Conservation (phyloP, 163 green algal species). For the Coccomyxa subellipsoidea region DNA sequence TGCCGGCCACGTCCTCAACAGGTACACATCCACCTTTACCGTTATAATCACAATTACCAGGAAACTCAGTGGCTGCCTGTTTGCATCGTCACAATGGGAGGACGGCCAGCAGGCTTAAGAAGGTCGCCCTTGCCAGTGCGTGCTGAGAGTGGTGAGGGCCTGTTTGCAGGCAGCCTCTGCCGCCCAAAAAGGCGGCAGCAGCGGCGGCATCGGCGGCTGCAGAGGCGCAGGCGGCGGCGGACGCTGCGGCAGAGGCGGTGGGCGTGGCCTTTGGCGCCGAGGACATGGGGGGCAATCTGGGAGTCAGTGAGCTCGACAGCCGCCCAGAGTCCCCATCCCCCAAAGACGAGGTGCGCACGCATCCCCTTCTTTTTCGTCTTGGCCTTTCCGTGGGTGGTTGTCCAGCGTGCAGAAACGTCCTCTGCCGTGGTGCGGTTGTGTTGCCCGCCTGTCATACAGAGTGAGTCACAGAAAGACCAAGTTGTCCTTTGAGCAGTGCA, state of each 20-base stretch:
- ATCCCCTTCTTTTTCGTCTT: not conserved
- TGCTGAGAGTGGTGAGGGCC: not conserved
- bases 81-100: no score
- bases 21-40: not conserved
- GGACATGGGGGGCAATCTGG: not conserved
- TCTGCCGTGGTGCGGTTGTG: not conserved
- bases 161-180: constrained; percentile 1
- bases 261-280: not conserved
- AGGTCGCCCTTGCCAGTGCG: not conserved
- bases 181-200: constrained; percentile 8
- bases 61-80: no score
- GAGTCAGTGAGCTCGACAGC: not conserved
- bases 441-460: not conserved
- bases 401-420: not conserved
- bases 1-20: not conserved
- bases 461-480: not conserved
- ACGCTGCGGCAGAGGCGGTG: not conserved
- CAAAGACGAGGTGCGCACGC: not conserved
- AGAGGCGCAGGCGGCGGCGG: not conserved
- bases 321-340: not conserved
- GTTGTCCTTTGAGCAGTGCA: no score
- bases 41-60: not conserved
- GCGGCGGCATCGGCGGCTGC: not conserved
- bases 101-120: no score
- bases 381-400: not conserved